Evolutionary conservation across 805 yeast genomes (phyloP).

Genomic region (Cyberlindnera meyerae): DNA sequence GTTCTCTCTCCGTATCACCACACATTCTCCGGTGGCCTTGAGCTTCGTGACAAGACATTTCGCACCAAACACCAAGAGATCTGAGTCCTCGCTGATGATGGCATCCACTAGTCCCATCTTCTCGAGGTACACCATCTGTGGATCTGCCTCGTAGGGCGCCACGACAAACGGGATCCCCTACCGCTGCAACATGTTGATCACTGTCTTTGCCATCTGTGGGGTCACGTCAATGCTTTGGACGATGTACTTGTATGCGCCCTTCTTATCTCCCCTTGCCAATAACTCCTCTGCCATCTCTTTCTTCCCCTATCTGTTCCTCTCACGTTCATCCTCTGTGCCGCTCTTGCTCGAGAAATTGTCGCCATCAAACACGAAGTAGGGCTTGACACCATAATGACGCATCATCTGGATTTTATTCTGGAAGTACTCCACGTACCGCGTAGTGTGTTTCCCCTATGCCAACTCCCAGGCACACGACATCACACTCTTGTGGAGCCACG

Average conservation of each 20-base stretch:
- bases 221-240: constrained; percentile 83
- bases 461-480: constrained; percentile 80
- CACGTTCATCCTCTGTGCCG: constrained; percentile 65
- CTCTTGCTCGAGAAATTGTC: constrained; percentile 76
- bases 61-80: constrained; percentile 85
- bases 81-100: constrained; percentile 91
- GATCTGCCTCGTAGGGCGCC: constrained; percentile 98
- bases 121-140: constrained; percentile 91
- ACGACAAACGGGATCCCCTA: constrained; percentile 67
- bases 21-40: constrained; percentile 63
- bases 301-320: constrained; percentile 52
- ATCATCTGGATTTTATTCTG: constrained; percentile 64
- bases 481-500: constrained; percentile 92
- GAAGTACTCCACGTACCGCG: constrained; percentile 66
- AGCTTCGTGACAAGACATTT: constrained; percentile 70
- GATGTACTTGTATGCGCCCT: constrained; percentile 60
- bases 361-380: constrained; percentile 92
- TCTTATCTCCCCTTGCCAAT: constrained; percentile 48
- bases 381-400: constrained; percentile 59
- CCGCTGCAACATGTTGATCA: constrained; percentile 64
- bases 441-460: constrained; percentile 64
- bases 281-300: constrained; percentile 48
- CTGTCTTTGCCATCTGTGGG: constrained; percentile 83
- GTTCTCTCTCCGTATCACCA: constrained; percentile 58
- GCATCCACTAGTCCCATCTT: constrained; percentile 71